Percentiles rank a stretch among this genome's conserved stretches.
phyloP scores from a whole-genome alignment of 768 basidiomycete genomes.

The Coprinopsis sp. region DNA sequence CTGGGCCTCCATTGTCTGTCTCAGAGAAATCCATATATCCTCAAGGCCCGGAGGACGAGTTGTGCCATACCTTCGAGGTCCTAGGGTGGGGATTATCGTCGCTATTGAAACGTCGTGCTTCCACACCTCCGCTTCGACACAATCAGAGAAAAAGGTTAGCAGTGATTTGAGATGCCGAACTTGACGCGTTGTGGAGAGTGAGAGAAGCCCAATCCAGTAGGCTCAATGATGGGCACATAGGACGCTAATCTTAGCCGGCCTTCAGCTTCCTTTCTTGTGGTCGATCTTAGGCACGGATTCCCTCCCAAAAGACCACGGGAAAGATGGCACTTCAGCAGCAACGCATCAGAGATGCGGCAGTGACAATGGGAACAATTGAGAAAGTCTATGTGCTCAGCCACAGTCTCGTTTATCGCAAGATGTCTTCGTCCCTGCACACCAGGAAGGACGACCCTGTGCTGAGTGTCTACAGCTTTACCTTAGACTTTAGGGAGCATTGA shows the following conservation, averaged over 20 bases:
- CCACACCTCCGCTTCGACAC: not conserved
- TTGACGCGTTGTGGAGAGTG: not conserved
- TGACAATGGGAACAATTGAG: not conserved
- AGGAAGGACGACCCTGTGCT: too few species aligned
- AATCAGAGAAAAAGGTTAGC: slow-evolving; percentile 4
- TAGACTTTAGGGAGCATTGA: too few species aligned
- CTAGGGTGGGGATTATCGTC: not conserved
- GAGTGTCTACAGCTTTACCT: too few species aligned
- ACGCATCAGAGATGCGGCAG: too few species aligned
- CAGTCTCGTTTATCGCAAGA: too few species aligned
- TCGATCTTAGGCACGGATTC: slow-evolving; percentile 1
- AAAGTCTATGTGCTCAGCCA: too few species aligned
- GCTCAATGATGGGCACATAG: not conserved
- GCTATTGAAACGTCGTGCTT: not conserved
- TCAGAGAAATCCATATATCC: too few species aligned
- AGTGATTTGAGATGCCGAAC: slow-evolving; percentile 2
- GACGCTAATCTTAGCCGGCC: not conserved
- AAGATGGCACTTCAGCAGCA: too few species aligned
- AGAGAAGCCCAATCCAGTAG: not conserved
- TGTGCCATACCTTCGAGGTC: too few species aligned
- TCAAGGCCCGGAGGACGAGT: too few species aligned
- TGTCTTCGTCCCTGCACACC: too few species aligned
- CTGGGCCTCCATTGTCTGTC: too few species aligned
- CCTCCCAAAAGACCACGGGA: not conserved
- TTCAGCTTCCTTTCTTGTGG: not conserved